Percentiles rank a stretch among this genome's conserved stretches.
phyloP scores from a whole-genome alignment of 1,284 basidiomycete genomes.

The Sphagnurus paluster region DNA sequence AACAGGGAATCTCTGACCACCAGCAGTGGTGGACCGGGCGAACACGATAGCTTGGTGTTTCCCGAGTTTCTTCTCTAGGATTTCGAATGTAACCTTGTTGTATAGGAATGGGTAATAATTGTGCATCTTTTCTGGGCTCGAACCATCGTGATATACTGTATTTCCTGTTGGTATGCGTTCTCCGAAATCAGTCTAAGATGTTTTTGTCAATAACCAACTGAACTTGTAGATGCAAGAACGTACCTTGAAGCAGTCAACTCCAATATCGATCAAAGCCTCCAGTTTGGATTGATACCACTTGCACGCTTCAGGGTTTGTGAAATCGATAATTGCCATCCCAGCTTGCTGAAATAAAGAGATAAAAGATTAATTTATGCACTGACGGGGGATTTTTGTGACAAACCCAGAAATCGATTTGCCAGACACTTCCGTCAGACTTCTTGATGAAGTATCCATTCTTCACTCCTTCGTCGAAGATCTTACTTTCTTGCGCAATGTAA shows the following conservation, averaged over 20 bases:
- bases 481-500: conserved; percentile 55
- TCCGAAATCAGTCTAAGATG: conserved; percentile 57
- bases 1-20: conserved; percentile 51
- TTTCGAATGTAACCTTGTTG: conserved; percentile 57
- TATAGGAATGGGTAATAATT: conserved; percentile 56
- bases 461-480: conserved; percentile 55
- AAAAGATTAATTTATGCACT: background rate
- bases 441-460: conserved; percentile 58
- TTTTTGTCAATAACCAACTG: background rate
- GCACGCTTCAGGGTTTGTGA: conserved; percentile 56
- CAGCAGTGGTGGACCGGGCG: conserved; percentile 55
- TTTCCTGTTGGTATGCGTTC: conserved; percentile 58
- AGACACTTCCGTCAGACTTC: conserved; percentile 55
- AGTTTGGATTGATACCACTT: conserved; percentile 58
- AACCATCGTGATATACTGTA: conserved; percentile 52
- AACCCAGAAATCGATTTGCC: conserved; percentile 49
- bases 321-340: conserved; percentile 57
- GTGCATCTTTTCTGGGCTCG: conserved; percentile 51
- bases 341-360: conserved; percentile 45
- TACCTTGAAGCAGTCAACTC: conserved; percentile 57
- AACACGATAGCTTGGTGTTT: conserved; percentile 56
- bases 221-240: background rate
- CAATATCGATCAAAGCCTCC: conserved; percentile 50
- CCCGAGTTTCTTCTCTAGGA: conserved; percentile 49
- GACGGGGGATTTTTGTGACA: background rate